Evolutionary conservation across 2,329 filamentous ascomycete species (phyloP), one percentile per base, ranked within the genome.

Genomic region (Xylaria sp.): DNA sequence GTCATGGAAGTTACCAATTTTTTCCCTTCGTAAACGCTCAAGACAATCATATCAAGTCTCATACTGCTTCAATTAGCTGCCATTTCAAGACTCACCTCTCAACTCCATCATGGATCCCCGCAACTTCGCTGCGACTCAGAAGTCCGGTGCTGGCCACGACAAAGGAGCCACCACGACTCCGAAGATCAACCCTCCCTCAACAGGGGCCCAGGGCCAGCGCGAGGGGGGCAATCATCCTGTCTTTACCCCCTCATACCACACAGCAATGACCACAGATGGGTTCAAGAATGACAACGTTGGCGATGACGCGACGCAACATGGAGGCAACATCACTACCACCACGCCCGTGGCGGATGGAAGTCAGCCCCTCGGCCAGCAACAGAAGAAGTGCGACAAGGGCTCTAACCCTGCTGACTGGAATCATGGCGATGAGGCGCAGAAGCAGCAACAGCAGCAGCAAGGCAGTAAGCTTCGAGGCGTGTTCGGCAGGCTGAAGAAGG

Each of bases 221-320:
- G 53, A 50, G n/a, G 51, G 23, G 18, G 57, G 34, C 8, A 48
- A 55, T 23, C 54, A 51, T n/a, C 49, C 6, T 48, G 6, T 8
- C 42, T 42, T 11, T 19, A 51, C 30, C 11, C 49, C 49, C 16
- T 51, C 49, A 23, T 51, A 51, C 57, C 60, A 64, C 53, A 59
- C 56, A 6, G 59, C 60, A 18, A 50, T 56, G 34, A 63, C 63
- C 10, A 61, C 63, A 5, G 63, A 61, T 48, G 63, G 60, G n/a
- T 61, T 58, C 58, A 63, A 58, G 19, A 48, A 59, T 6, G 50
- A 57, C 8, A 42, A 16, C 37, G 37, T 18, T 2, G 35, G 50
- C n/a, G 23, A 5, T 6, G 34, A 48, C 6, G 16, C 37, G 16
- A 35, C 51, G 2, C 54, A 60, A 8, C 46, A 47, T 13, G 59